Base-by-base conservation (phyloP, 352 stramenopile species). In the Peronospora destructor region DNA sequence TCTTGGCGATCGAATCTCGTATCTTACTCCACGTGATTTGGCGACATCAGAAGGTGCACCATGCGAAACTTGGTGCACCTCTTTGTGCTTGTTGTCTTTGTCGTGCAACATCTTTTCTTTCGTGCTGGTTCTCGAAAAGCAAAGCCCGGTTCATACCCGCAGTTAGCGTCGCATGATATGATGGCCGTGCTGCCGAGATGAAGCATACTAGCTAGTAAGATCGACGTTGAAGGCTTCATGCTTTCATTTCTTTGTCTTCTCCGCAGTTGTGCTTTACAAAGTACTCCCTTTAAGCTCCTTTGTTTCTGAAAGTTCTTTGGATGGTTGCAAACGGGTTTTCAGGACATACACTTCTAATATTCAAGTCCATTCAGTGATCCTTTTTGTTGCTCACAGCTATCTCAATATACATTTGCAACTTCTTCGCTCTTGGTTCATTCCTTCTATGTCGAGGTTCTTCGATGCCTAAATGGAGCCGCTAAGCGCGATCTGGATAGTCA, bases 401-500 rank as follows among this genome's bases (percentile, higher is more conserved):
- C 34, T 39, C 34, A 39, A 37, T 16, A 41, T 46, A 37, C 40
- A 38, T 45, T 38, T 48, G 49, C 49, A 53, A 53, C 55, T 58
- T 52, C 29, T n/a, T n/a, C 19, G 26, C 26, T 10, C 39, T 26
- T 34, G 11, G 23, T 29, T 33, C 44, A 41, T 38, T 2, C 17
- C 16, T 17, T 61, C 36, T 16, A 42, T 35, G 11, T 35, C 30
- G 11, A 12, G 6, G 12, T 4, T 35, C 11, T 7, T 35, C 30
- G 30, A 1, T 32, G 34, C 34, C 53, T 66, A 66, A 42, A 69
- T 58, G n/a, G 65, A 68, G 16, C 81, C 77, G 30, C 77, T 88
- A 3, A 91, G 69, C 11, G 76, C 77, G 45, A 89, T 66, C 53
- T 91, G 81, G 52, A 91, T 84, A 19, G 77, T 91, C 16, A 91